Base-by-base conservation (phyloP, 1,139 yeast species). In the Eremothecium coryli region DNA sequence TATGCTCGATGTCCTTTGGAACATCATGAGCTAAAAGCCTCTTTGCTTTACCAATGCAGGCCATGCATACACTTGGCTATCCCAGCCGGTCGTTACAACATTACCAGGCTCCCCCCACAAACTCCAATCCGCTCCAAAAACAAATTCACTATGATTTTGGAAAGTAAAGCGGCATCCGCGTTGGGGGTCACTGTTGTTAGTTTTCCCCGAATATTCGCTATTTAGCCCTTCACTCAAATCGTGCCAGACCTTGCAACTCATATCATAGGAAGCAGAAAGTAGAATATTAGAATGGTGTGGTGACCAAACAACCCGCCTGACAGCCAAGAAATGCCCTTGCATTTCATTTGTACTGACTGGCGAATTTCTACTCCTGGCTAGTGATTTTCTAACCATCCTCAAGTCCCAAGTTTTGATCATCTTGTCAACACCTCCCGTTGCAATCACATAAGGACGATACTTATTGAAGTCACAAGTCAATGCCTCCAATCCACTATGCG, bases 91-190 rank as follows among this genome's bases (percentile, higher is more conserved):
- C 16, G 95, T 76, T 7, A 93, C 94, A 13, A 81, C 88, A 85
- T 93, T 88, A 1, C 96, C 97, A 3, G 93, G 93, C 45, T 79
- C 77, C 7, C 97, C 97, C 96, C 97, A 90, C 37, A 90, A 61
- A 46, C 94, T 80, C 79, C 95, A 90, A 59, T 90, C 97, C 43
- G 90, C 80, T n/a, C 93, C 96, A 45, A 82, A 74, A 2, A 82
- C 96, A 61, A 90, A 90, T 62, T 90, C 98, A 25, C 75, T 69
- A 60, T 90, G 97, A 31, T 60, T 62, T 21, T 70, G 67, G 65
- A 85, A 82, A n/a, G 71, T 68, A 6, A 72, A 74, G 25, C 66
- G 59, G 36, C 76, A 65, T 0, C 76, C 73, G 31, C 64, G 66
- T 22, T 62, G 61, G 25, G 60, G 65, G 35, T 65, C 49, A 39